Base-by-base conservation (phyloP, 1,284 basidiomycete genomes). In the Fomitopsis betulina region DNA sequence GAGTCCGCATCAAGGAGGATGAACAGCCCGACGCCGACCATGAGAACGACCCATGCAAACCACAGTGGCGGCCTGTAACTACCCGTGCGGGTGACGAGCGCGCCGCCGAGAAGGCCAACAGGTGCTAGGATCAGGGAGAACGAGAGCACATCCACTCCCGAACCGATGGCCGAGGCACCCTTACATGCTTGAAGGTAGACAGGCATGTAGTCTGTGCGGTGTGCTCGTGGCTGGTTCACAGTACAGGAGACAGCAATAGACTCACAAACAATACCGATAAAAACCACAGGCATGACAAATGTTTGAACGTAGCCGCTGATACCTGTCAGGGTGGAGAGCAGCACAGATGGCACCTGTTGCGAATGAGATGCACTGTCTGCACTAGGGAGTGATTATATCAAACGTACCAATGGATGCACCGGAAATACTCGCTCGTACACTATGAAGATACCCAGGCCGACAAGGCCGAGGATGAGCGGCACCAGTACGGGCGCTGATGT, bases 181-280 rank as follows among this genome's bases (percentile, higher is more conserved):
- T 75, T 74, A 60, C 76, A 75, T 3, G 73, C 76, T 67, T 83
- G 80, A 62, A 77, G 81, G 65, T 79, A 83, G 0, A 75, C 73
- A 1, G 75, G 71, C 39, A 62, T 12, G 52, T 61, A 65, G 50
- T 59, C 62, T 65, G 54, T 30, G 42, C 10, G 23, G 9, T 19
- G n/a, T 39, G 32, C 35, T n/a, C 3, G 32, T 27, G 40, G 7
- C 8, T 2, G 42, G 13, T 47, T 38, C 12, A 7, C n/a, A 30
- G 3, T 15, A 21, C 19, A 12, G 3, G 10, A n/a, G 3, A 2
- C 10, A 5, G 7, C 19, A 21, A 21, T 8, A 23, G 13, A 58
- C 64, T 47, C 17, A 64, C 62, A 63, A 23, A 59, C 56, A 7
- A 67, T 54, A 9, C 60, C 60, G 13, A 69, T 49, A 15, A 68